Evolutionary conservation across 2,329 filamentous ascomycete species (phyloP).

Genomic region (Nannizziopsis barbatae): DNA sequence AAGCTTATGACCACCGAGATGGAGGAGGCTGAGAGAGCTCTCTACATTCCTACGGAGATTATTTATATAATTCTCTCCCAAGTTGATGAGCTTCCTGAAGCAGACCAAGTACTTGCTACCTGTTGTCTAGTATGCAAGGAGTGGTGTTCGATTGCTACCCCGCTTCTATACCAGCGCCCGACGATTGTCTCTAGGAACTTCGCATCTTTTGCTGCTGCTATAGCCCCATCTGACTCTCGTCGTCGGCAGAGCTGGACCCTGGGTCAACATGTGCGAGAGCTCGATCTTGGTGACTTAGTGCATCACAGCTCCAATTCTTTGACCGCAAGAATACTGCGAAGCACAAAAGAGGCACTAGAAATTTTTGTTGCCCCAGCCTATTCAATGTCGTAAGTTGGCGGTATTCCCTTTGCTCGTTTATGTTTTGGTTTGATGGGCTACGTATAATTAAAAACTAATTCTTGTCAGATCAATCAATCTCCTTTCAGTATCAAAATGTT

Average conservation of each 20-base stretch:
- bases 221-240: slow-evolving; percentile 43
- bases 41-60: slow-evolving; percentile 45
- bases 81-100: slow-evolving; percentile 25
- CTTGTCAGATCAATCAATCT: slow-evolving; percentile 41
- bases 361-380: slow-evolving; percentile 48
- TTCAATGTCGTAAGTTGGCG: slow-evolving; percentile 42
- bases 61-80: slow-evolving; percentile 41
- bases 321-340: slow-evolving; percentile 46
- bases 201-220: slow-evolving; percentile 42
- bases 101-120: slow-evolving; percentile 38
- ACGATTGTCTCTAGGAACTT: slow-evolving; percentile 44
- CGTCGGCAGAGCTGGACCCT: slow-evolving; percentile 38
- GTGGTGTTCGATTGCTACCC: slow-evolving; percentile 46
- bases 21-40: not conserved
- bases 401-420: not conserved
- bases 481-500: slow-evolving; percentile 46
- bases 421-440: slow-evolving; percentile 29
- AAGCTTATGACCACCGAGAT: not conserved
- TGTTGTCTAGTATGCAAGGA: slow-evolving; percentile 45
- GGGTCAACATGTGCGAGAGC: slow-evolving; percentile 40
- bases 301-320: slow-evolving; percentile 49
- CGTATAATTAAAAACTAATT: slow-evolving; percentile 25
- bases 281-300: slow-evolving; percentile 46
- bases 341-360: slow-evolving; percentile 42
- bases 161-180: slow-evolving; percentile 44